These are phyloP conservation scores for Pythium vanterpoolii DNA, from an alignment of 352 stramenopile species.

Conservation along the genomic window DNA sequence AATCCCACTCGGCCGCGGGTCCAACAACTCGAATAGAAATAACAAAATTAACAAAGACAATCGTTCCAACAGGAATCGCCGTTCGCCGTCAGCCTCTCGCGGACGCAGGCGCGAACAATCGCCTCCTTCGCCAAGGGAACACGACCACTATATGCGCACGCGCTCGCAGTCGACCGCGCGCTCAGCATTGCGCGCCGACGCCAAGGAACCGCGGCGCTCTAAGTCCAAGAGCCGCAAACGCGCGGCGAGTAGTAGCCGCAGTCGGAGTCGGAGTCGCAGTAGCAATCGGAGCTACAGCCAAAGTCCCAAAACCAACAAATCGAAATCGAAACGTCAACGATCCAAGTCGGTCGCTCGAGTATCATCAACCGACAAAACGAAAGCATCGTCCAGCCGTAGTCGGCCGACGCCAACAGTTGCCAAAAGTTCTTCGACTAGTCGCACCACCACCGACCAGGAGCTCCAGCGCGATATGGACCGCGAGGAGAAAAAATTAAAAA, in stretches of 20 bases:
- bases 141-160: slow-evolving; percentile 18
- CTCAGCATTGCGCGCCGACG: slow-evolving; percentile 13
- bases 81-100: not conserved
- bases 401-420: not conserved
- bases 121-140: not conserved
- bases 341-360: slow-evolving; percentile 28
- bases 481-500: slow-evolving; percentile 37
- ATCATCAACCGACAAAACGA: too few relatives aligned
- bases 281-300: not conserved
- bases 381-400: too few relatives aligned
- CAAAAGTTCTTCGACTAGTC: slow-evolving; percentile 15
- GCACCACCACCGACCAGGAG: slow-evolving; percentile 22
- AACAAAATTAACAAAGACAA: not conserved
- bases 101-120: slow-evolving; percentile 12
- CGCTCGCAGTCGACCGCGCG: slow-evolving; percentile 29
- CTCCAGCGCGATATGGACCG: slow-evolving; percentile 49
- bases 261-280: slow-evolving; percentile 13
- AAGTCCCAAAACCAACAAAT: not conserved
- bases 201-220: slow-evolving; percentile 26
- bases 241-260: slow-evolving; percentile 1
- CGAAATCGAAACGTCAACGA: slow-evolving; percentile 16
- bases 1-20: slow-evolving; percentile 38
- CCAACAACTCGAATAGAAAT: not conserved
- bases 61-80: not conserved
- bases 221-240: slow-evolving; percentile 25